Conservation (phyloP, 2,329 filamentous ascomycete genomes). For the Alternaria atra region DNA sequence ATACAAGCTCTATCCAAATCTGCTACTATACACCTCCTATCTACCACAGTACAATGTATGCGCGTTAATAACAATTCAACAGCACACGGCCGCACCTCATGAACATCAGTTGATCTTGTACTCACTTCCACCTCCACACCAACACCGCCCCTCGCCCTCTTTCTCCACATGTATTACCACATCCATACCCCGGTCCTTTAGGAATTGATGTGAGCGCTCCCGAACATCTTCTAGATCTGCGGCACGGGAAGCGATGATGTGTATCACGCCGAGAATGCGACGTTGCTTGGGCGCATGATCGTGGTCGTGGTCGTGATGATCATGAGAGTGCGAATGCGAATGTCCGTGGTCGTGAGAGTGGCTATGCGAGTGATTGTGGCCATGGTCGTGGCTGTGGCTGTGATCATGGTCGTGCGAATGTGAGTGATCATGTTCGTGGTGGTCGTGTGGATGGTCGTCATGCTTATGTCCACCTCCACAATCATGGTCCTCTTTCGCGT, state of each 20-base stretch:
- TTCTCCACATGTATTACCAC: conserved; percentile 87
- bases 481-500: conserved; percentile 52
- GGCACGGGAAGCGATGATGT: conserved; percentile 77
- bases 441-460: conserved; percentile 34
- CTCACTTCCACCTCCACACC: conserved; percentile 63
- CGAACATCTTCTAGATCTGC: conserved; percentile 84
- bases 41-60: background rate
- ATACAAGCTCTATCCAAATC: background rate
- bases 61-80: background rate
- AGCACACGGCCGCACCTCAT: background rate
- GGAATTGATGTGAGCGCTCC: conserved; percentile 76
- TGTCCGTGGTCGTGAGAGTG: conserved; percentile 34
- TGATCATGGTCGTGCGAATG: conserved; percentile 43
- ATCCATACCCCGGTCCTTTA: conserved; percentile 77
- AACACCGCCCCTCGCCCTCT: conserved; percentile 75
- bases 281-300: conserved; percentile 41
- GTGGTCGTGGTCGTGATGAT: conserved; percentile 46
- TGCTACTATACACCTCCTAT: background rate
- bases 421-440: conserved; percentile 23
- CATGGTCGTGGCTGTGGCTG: conserved; percentile 47
- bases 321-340: conserved; percentile 10
- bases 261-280: conserved; percentile 81
- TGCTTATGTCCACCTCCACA: conserved; percentile 36
- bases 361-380: conserved; percentile 37
- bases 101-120: conserved; percentile 8